phyloP scores from a whole-genome alignment of 1,284 basidiomycete species.

The Boletus semigastroideus region DNA sequence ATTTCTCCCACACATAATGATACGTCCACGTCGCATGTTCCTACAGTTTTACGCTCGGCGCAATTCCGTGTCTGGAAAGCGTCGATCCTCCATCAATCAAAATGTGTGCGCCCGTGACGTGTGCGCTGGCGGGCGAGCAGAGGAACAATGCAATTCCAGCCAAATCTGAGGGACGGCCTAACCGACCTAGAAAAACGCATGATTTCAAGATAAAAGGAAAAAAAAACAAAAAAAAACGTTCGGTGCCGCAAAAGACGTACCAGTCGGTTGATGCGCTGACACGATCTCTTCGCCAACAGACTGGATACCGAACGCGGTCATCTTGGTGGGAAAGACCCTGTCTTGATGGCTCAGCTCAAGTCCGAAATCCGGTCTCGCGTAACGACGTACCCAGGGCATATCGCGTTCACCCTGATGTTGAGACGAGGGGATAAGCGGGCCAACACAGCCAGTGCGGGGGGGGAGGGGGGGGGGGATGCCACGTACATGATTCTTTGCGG shows the following conservation, averaged over 20 bases:
- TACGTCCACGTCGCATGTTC: neutral
- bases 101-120: constrained; percentile 73
- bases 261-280: constrained; percentile 56
- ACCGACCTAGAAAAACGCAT: constrained; percentile 50
- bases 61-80: constrained; percentile 24
- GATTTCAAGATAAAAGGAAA: neutral
- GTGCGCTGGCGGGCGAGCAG: constrained; percentile 66
- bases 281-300: constrained; percentile 55
- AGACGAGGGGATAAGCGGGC: neutral
- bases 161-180: constrained; percentile 69
- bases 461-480: neutral
- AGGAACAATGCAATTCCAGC: constrained; percentile 77
- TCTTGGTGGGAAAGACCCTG: constrained; percentile 82
- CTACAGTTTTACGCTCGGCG: constrained; percentile 43
- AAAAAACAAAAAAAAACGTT: neutral
- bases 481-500: constrained; percentile 63
- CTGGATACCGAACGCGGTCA: constrained; percentile 80
- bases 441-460: neutral
- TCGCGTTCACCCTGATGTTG: constrained; percentile 76
- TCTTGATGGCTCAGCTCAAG: constrained; percentile 2
- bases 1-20: neutral
- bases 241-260: constrained; percentile 34
- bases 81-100: constrained; percentile 62
- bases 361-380: neutral
- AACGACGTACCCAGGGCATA: constrained; percentile 68